A percentile compares a stretch with the other conserved stretches of the same genome.
Conservation (phyloP, 306 rosid genomes). For the Cucumis melo region DNA sequence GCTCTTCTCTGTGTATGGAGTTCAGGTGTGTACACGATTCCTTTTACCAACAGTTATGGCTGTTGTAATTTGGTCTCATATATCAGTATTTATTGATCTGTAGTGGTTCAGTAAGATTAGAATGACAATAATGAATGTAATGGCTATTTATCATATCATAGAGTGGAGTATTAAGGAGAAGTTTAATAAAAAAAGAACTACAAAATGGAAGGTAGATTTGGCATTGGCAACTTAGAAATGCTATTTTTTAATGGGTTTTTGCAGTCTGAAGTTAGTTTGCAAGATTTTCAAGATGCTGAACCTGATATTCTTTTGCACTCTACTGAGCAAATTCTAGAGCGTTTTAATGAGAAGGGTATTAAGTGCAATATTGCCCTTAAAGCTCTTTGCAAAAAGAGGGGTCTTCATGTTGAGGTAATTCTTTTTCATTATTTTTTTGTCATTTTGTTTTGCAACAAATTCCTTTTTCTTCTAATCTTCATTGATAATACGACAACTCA, state of each 20-base stretch:
- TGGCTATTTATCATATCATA: background rate
- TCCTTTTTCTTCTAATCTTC: background rate
- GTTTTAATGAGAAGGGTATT: conserved; percentile 30
- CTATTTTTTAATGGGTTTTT: background rate
- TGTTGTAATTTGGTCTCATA: background rate
- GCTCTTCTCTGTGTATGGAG: conserved; percentile 70
- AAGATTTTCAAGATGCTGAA: conserved; percentile 73
- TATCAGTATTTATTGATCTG: background rate
- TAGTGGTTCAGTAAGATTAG: background rate
- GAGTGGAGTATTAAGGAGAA: background rate
- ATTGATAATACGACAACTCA: background rate
- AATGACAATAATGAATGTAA: background rate
- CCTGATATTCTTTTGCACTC: conserved; percentile 67
- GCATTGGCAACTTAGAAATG: background rate
- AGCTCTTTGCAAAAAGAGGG: conserved; percentile 85
- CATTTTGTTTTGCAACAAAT: background rate
- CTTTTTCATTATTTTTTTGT: background rate
- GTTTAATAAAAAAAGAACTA: background rate
- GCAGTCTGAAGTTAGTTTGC: conserved; percentile 64
- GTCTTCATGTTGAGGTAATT: conserved; percentile 68
- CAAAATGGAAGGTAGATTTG: background rate
- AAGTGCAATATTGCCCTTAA: conserved; percentile 48
- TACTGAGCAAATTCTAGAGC: conserved; percentile 42
- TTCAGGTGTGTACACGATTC: conserved; percentile 49
- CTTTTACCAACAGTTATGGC: background rate